Percentiles rank a stretch among this genome's conserved stretches.
phyloP scores from a whole-genome alignment of 2,329 filamentous ascomycete species.

The Trichoderma sp. region DNA sequence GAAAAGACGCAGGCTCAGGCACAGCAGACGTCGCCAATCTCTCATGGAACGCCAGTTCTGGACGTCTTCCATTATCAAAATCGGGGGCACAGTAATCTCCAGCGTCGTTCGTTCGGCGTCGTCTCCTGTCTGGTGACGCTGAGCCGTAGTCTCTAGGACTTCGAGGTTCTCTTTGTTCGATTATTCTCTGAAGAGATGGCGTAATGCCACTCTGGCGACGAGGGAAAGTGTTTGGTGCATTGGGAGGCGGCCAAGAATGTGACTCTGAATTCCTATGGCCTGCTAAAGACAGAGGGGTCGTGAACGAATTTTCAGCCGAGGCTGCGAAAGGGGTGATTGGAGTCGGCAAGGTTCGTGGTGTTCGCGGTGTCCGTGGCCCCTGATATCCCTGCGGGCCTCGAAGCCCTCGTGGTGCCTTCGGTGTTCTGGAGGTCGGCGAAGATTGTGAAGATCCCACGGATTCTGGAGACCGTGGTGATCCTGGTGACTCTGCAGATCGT shows the following conservation, averaged over 20 bases:
- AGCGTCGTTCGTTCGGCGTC: constrained; percentile 55
- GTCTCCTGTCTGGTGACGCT: constrained; percentile 54
- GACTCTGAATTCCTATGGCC: constrained; percentile 25
- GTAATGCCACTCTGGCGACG: constrained; percentile 32
- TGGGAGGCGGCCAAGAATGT: constrained; percentile 23
- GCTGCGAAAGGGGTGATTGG: neutral
- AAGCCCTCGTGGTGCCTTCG: neutral
- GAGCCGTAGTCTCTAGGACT: constrained; percentile 39
- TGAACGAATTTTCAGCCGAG: constrained; percentile 38
- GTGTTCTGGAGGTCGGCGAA: neutral
- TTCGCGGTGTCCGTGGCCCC: neutral
- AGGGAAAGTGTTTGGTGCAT: constrained; percentile 26
- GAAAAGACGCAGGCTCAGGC: constrained; percentile 32
- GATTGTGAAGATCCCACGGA: neutral
- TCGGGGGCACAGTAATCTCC: constrained; percentile 32
- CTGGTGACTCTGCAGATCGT: constrained; percentile 38
- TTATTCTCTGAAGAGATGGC: constrained; percentile 25
- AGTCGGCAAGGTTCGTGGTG: neutral
- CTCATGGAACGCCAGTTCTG: neutral
- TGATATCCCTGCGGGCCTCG: neutral
- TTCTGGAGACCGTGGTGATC: neutral
- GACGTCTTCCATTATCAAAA: neutral
- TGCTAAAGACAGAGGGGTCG: constrained; percentile 32
- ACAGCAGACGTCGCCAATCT: constrained; percentile 27
- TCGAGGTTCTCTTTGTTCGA: constrained; percentile 27